A percentile compares a stretch with the other conserved stretches of the same genome.
These are phyloP conservation scores for Penicillium sp. DNA, from an alignment of 2,329 filamentous ascomycete species.

Conservation along the genomic window DNA sequence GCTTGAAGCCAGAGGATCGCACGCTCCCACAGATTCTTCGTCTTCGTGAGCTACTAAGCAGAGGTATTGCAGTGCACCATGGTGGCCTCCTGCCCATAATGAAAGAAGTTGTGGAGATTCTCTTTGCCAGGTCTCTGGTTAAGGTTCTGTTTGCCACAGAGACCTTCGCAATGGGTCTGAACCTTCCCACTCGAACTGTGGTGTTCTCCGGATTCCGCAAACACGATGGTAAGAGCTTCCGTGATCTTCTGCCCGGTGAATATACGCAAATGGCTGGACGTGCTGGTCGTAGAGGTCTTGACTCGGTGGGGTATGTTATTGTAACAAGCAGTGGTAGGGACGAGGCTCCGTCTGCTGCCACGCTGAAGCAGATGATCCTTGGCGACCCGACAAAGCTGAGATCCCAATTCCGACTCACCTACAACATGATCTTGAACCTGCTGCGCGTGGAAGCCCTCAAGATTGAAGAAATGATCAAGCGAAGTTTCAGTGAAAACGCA, in stretches of 20 bases:
- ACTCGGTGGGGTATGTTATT: constrained; percentile 90
- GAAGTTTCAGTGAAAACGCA: constrained; percentile 96
- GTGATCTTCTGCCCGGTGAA: constrained; percentile 88
- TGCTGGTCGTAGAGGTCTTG: constrained; percentile 87
- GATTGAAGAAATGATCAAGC: constrained; percentile 99
- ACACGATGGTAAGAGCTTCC: constrained; percentile 87
- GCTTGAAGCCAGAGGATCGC: constrained; percentile 86
- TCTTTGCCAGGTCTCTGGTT: constrained; percentile 91
- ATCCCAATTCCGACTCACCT: constrained; percentile 94
- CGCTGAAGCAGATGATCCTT: constrained; percentile 89
- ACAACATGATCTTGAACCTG: constrained; percentile 98
- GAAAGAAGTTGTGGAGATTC: constrained; percentile 94
- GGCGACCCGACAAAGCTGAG: constrained; percentile 92
- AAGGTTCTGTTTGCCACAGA: constrained; percentile 98
- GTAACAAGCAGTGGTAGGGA: constrained; percentile 79
- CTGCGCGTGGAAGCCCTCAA: constrained; percentile 93
- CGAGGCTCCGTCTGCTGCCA: constrained; percentile 80
- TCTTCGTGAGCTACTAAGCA: constrained; percentile 76
- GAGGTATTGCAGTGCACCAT: constrained; percentile 94
- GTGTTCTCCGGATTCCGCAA: constrained; percentile 97
- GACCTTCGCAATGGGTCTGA: constrained; percentile 97
- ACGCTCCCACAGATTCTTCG: constrained; percentile 88
- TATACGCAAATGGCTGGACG: constrained; percentile 99
- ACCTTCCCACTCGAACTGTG: constrained; percentile 90
- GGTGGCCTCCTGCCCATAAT: constrained; percentile 92